A percentile compares a stretch with the other conserved stretches of the same genome.
Conservation (phyloP, 441 rosid genomes). For the Populus hybrid region DNA sequence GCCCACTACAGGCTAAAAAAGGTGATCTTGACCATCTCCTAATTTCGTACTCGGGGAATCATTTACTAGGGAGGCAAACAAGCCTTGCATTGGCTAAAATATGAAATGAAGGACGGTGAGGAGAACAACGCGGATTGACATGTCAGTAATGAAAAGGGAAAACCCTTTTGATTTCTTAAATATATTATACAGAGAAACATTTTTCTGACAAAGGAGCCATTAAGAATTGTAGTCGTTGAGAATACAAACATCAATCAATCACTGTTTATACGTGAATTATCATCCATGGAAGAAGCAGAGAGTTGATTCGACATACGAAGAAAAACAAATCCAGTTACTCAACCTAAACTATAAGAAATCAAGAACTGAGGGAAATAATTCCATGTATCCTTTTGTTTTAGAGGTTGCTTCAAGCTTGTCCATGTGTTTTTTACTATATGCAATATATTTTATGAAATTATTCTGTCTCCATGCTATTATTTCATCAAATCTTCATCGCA, state of each 20-base stretch:
- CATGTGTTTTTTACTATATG: no score
- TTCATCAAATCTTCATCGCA: no score
- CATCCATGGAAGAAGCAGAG: background rate
- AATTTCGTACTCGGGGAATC: background rate
- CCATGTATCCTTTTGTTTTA: no score
- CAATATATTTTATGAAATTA: no score
- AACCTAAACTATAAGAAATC: background rate
- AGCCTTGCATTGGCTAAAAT: background rate
- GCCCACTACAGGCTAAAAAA: background rate
- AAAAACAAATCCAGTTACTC: background rate
- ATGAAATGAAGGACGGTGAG: background rate
- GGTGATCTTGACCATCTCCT: background rate
- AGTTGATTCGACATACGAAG: background rate
- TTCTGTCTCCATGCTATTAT: no score
- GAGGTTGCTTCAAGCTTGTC: no score
- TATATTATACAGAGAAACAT: background rate
- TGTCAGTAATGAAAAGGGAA: background rate
- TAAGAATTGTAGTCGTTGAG: background rate
- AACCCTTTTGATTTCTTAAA: background rate
- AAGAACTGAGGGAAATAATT: no score
- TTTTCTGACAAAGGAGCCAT: background rate
- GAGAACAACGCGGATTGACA: background rate
- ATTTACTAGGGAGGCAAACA: background rate
- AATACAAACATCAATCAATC: background rate
- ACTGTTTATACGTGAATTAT: background rate